These are phyloP conservation scores for Cordyceps tenuipes DNA, from an alignment of 2,329 filamentous ascomycete genomes.

Conservation along the genomic window DNA sequence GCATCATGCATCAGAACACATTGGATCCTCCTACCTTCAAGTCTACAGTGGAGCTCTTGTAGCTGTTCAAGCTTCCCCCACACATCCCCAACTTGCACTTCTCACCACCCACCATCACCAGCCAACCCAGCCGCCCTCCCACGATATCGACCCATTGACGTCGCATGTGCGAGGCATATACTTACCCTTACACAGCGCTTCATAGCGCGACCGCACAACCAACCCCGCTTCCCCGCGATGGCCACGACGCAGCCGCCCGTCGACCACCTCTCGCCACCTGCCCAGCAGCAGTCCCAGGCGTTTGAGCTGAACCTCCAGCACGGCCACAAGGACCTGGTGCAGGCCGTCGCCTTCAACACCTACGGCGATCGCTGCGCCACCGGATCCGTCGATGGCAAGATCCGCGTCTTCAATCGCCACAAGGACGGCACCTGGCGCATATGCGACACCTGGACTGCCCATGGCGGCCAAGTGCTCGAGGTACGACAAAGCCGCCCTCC, in stretches of 20 bases:
- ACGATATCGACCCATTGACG: neutral
- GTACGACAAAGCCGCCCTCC: slow-evolving; percentile 37
- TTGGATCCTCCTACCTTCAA: no score
- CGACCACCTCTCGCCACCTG: slow-evolving; percentile 21
- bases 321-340: slow-evolving; percentile 71
- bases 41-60: no score
- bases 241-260: slow-evolving; percentile 27
- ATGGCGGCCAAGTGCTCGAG: slow-evolving; percentile 84
- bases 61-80: no score
- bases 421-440: slow-evolving; percentile 69
- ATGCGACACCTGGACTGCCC: slow-evolving; percentile 81
- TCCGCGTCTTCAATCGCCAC: slow-evolving; percentile 84
- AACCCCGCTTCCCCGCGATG: slow-evolving; percentile 16
- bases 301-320: slow-evolving; percentile 59
- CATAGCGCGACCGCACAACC: neutral
- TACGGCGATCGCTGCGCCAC: slow-evolving; percentile 90
- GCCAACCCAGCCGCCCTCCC: neutral
- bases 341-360: slow-evolving; percentile 81
- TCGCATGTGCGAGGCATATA: neutral
- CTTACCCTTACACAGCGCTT: neutral
- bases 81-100: neutral
- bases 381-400: slow-evolving; percentile 83
- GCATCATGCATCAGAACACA: no score
- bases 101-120: neutral
- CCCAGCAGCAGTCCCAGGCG: slow-evolving; percentile 24